Conservation (phyloP, 1,139 yeast genomes). For the Scheffersomyces lignicola region DNA sequence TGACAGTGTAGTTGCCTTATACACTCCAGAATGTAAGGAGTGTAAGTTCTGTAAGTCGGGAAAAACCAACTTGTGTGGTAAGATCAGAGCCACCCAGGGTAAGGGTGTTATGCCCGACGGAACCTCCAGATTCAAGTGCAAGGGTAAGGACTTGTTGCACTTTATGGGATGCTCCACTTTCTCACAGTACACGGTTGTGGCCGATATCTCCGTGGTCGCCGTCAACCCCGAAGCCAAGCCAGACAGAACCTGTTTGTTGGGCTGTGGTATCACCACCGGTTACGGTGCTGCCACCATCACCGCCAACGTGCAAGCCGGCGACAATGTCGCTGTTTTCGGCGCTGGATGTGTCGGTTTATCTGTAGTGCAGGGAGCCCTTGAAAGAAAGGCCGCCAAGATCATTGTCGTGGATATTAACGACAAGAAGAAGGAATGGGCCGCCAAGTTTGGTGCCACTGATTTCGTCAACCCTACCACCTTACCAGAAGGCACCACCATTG, state of each 20-base stretch:
- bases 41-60: conserved; percentile 96
- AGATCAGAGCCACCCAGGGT: conserved; percentile 66
- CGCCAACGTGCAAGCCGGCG: conserved; percentile 89
- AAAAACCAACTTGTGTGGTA: conserved; percentile 90
- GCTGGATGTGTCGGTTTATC: conserved; percentile 97
- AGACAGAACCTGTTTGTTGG: conserved; percentile 88
- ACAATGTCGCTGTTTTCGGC: conserved; percentile 94
- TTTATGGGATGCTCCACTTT: conserved; percentile 98
- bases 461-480: conserved; percentile 82
- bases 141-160: conserved; percentile 82
- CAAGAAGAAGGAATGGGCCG: conserved; percentile 81
- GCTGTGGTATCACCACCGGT: conserved; percentile 98
- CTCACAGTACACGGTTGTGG: conserved; percentile 95
- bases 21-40: conserved; percentile 94
- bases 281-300: conserved; percentile 96
- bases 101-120: conserved; percentile 73
- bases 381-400: conserved; percentile 78
- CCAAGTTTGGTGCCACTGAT: conserved; percentile 91
- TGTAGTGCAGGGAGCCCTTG: conserved; percentile 90
- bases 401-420: conserved; percentile 87
- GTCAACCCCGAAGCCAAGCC: conserved; percentile 80
- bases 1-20: conserved; percentile 86
- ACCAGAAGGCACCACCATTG: conserved; percentile 73
- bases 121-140: conserved; percentile 78
- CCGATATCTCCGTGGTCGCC: conserved; percentile 96